Percentiles rank a stretch among this genome's conserved stretches.
Evolutionary conservation across 768 basidiomycete genomes (phyloP).

Genomic region (Phaeolepiota aurea): DNA sequence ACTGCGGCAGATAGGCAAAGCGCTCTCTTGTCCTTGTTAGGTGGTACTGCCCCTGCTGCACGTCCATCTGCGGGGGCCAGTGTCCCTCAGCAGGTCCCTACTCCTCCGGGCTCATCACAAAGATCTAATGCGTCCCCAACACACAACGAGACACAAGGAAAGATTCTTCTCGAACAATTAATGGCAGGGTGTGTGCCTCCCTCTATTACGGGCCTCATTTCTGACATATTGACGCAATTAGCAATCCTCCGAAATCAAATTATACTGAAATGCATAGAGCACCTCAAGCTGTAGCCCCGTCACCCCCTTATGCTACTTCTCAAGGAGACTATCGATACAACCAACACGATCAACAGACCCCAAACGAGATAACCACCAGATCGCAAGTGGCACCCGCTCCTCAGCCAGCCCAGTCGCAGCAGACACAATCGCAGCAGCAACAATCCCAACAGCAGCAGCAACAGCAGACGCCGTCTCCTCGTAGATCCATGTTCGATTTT

Average conservation of each 20-base stretch:
- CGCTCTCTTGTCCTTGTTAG: constrained; percentile 64
- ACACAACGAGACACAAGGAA: constrained; percentile 60
- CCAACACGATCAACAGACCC: constrained; percentile 25
- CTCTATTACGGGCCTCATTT: too few species aligned
- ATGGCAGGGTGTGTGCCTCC: constrained; percentile 64
- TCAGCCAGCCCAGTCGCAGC: constrained; percentile 24
- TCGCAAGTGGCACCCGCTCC: constrained; percentile 21
- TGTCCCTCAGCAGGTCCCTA: constrained; percentile 56
- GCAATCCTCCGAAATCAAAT: constrained; percentile 39
- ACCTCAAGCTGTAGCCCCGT: constrained; percentile 26
- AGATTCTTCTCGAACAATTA: constrained; percentile 70
- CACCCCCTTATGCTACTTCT: constrained; percentile 37
- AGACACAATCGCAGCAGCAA: constrained; percentile 19
- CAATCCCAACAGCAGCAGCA: constrained; percentile 24
- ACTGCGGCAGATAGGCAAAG: constrained; percentile 61
- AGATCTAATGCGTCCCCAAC: constrained; percentile 48
- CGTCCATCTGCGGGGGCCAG: constrained; percentile 17
- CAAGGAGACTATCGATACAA: constrained; percentile 40
- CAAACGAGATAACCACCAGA: constrained; percentile 30
- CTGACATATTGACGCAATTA: constrained; percentile 12
- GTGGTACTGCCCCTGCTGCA: constrained; percentile 33
- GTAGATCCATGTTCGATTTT: constrained; percentile 81
- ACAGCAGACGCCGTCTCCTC: constrained; percentile 56
- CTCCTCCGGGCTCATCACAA: constrained; percentile 56
- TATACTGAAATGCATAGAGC: constrained; percentile 41